Conservation (phyloP, 148 eudicot species). For the Chenopodium formosanum region DNA sequence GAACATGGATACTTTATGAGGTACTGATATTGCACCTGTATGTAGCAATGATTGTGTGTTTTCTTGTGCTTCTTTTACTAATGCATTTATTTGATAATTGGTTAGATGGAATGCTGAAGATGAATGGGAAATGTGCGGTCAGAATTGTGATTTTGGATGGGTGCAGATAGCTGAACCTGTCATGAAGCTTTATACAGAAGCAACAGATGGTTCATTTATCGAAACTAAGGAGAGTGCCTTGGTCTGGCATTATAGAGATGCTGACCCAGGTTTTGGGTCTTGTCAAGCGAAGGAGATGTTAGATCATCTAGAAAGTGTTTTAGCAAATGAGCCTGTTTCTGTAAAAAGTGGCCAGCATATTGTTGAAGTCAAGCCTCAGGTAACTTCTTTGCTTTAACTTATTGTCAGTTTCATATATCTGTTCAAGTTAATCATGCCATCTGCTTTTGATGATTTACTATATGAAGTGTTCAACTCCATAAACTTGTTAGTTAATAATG, state of each 20-base stretch:
- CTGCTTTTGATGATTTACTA: neutral
- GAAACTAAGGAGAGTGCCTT: conserved; percentile 29
- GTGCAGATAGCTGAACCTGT: conserved; percentile 38
- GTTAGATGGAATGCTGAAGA: conserved; percentile 30
- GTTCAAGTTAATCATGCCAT: neutral
- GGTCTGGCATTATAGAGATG: conserved; percentile 31
- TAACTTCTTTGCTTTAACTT: conserved; percentile 1
- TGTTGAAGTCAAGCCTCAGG: conserved; percentile 33
- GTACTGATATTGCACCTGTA: conserved; percentile 12
- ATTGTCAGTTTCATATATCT: neutral
- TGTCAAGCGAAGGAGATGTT: conserved; percentile 33
- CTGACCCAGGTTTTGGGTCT: conserved; percentile 30
- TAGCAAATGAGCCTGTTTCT: conserved; percentile 37
- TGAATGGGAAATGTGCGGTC: conserved; percentile 33
- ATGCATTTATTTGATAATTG: conserved; percentile 1
- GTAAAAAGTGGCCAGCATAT: conserved; percentile 29
- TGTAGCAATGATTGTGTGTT: neutral
- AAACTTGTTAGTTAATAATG: neutral
- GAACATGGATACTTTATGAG: conserved; percentile 50
- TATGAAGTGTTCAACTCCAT: neutral
- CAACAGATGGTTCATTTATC: conserved; percentile 26
- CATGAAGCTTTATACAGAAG: conserved; percentile 31
- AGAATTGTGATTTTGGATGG: conserved; percentile 35
- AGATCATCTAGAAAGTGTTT: conserved; percentile 36
- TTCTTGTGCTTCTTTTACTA: neutral